Conservation (phyloP, 2,329 filamentous ascomycete species). For the Botryotinia globosa region DNA sequence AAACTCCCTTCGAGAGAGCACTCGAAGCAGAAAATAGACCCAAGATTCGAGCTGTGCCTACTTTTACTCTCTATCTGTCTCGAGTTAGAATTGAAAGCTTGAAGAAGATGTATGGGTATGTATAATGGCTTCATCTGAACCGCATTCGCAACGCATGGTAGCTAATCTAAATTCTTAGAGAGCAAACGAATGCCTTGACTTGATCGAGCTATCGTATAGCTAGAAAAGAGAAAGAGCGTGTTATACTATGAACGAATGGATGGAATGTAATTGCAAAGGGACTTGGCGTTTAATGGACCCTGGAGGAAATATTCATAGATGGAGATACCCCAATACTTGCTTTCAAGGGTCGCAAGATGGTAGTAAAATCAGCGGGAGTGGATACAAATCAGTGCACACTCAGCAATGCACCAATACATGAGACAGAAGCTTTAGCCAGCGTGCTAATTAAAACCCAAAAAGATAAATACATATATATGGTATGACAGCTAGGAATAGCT, state of each 20-base stretch:
- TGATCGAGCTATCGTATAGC: background rate
- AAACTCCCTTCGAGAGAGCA: conserved; percentile 55
- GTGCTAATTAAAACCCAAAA: background rate
- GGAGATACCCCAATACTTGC: conserved; percentile 19
- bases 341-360: background rate
- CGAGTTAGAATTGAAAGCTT: conserved; percentile 53
- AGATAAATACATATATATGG: conserved; percentile 2
- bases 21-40: conserved; percentile 45
- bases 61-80: conserved; percentile 61
- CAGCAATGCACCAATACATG: background rate
- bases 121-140: background rate
- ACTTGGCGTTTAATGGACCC: conserved; percentile 9
- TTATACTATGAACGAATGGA: background rate
- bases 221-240: background rate
- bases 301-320: conserved; percentile 4
- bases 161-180: conserved; percentile 28
- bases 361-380: background rate
- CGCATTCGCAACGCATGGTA: background rate
- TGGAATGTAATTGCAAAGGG: background rate
- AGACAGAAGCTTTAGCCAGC: background rate
- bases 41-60: conserved; percentile 48
- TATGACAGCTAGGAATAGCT: background rate
- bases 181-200: conserved; percentile 37
- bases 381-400: background rate
- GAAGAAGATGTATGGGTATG: conserved; percentile 42